These are phyloP conservation scores for Ambrosia artemisiifolia DNA, from an alignment of 129 eudicot genomes.

Conservation along the genomic window DNA sequence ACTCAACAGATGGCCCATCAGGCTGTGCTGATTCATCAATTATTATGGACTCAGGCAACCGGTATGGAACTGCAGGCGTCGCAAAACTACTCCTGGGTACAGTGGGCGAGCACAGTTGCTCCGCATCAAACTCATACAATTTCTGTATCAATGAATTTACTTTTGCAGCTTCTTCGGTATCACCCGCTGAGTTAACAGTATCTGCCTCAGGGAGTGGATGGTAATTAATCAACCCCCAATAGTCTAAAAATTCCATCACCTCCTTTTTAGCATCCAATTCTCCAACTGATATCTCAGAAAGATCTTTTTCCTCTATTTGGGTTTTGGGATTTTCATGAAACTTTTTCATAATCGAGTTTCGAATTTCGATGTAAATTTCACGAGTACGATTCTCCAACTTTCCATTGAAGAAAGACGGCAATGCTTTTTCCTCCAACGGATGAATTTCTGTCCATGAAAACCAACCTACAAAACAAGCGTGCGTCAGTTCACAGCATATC, in stretches of 20 bases:
- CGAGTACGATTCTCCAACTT: constrained; percentile 68
- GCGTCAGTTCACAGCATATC: constrained; percentile 9
- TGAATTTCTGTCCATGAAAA: constrained; percentile 87
- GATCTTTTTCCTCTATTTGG: constrained; percentile 59
- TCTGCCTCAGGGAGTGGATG: constrained; percentile 65
- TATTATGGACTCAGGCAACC: constrained; percentile 68
- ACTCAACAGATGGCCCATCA: constrained; percentile 92
- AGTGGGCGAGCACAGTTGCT: constrained; percentile 45
- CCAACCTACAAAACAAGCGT: constrained; percentile 61
- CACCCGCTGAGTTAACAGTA: constrained; percentile 27
- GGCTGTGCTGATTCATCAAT: constrained; percentile 69
- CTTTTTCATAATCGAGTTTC: constrained; percentile 74
- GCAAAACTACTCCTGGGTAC: constrained; percentile 43
- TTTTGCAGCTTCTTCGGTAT: constrained; percentile 43
- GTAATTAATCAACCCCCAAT: constrained; percentile 97
- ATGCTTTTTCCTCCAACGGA: constrained; percentile 67
- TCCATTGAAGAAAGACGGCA: constrained; percentile 88
- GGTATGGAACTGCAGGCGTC: constrained; percentile 49
- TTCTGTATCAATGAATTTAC: constrained; percentile 57
- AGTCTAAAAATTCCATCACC: constrained; percentile 85
- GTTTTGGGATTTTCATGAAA: constrained; percentile 61
- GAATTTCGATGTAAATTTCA: constrained; percentile 75
- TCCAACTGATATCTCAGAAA: constrained; percentile 71
- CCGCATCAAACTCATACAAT: constrained; percentile 67
- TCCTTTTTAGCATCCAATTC: constrained; percentile 76